phyloP scores from a whole-genome alignment of 1,139 yeast genomes.

The Protomyces macrosporus region DNA sequence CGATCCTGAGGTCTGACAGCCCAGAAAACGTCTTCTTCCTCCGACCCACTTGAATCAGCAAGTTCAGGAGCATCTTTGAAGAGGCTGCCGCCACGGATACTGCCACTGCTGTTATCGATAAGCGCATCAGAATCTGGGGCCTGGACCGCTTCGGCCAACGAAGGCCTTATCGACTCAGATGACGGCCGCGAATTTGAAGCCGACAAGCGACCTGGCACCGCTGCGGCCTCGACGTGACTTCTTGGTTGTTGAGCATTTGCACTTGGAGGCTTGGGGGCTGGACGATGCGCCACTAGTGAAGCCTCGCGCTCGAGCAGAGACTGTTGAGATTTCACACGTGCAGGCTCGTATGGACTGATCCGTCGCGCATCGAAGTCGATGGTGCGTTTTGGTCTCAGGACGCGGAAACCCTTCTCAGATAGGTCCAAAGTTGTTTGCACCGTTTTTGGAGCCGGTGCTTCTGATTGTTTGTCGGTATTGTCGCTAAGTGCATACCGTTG shows the following conservation, averaged over 20 bases:
- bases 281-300: slow-evolving; percentile 13
- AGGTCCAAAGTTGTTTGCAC: neutral
- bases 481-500: neutral
- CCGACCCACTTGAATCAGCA: slow-evolving; percentile 38
- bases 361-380: slow-evolving; percentile 79
- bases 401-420: slow-evolving; percentile 6
- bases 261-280: slow-evolving; percentile 18
- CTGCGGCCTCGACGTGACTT: no score
- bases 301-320: neutral
- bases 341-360: slow-evolving; percentile 59
- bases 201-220: no score
- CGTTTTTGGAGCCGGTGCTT: neutral
- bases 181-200: no score
- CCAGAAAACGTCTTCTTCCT: slow-evolving; percentile 55
- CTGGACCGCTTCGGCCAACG: neutral
- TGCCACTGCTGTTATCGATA: neutral
- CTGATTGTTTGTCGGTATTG: neutral
- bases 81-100: slow-evolving; percentile 37
- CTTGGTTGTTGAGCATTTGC: no score
- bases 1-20: slow-evolving; percentile 47
- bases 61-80: slow-evolving; percentile 57
- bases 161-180: slow-evolving; percentile 28
- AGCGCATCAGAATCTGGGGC: neutral
- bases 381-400: slow-evolving; percentile 41
- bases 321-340: neutral